Evolutionary conservation across 2,329 filamentous ascomycete genomes (phyloP), one percentile per base, ranked within the genome.

Genomic region (Aspergillus brunneoviolaceus): DNA sequence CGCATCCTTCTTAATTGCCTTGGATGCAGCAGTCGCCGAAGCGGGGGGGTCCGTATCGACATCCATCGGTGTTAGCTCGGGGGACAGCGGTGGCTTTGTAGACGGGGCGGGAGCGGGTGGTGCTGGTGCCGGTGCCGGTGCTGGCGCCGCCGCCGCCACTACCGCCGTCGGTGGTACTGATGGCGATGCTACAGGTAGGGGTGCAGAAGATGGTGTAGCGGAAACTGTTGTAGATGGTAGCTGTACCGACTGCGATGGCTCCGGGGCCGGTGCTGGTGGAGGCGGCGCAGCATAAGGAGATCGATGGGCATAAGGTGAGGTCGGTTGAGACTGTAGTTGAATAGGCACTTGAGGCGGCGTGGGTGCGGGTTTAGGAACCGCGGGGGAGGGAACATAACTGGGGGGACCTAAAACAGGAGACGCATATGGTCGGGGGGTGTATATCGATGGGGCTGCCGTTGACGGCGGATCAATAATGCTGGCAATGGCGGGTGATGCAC

Each of bases 401-500:
- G 69, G 60, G 14, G 67, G 65, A 59, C 67, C 67, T 65, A 70
- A 67, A 23, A 63, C 63, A 5, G 72, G 71, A 5, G 72, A 70
- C 6, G 68, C 62, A 55, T 72, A 72, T 9, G 67, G 63, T 3
- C 69, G 68, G 16, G 63, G 59, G 29, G 69, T 63, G 58, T 74
- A 73, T n/a, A 70, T 54, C 2, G 67, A 63, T 39, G 73, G 72
- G 5, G 70, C 57, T 51, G 54, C 72, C 70, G 73, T 71, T 33
- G 74, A 67, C 62, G 67, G 74, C 71, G 89, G 89, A 67, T 96
- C 92, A 54, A 97, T 91, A 59, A 97, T 84, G 76, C 91, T 96
- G 5, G 92, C 89, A 67, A 97, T 96, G 2, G 94, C 94, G 1
- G 94, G 93, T 4, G 94, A 97, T 45, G 90, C 90, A 72, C 90